These are phyloP conservation scores for Xylaria curta DNA, from an alignment of 495 filamentous ascomycete genomes.

Conservation along the genomic window DNA sequence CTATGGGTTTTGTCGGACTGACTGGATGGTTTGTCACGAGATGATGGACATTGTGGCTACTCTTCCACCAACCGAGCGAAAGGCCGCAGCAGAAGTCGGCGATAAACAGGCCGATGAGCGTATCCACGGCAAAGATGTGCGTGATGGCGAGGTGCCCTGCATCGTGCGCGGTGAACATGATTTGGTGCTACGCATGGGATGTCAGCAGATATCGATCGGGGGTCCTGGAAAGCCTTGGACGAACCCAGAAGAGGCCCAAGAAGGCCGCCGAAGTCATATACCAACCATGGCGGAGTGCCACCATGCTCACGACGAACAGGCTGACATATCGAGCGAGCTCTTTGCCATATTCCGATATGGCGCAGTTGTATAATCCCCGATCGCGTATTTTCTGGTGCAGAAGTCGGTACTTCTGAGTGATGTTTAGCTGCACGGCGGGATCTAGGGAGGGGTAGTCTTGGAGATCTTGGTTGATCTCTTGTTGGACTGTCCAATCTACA, in stretches of 20 bases:
- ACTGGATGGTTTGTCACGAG: slow-evolving; percentile 56
- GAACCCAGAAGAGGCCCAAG: slow-evolving; percentile 52
- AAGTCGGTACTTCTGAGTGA: slow-evolving; percentile 48
- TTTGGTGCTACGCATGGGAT: slow-evolving; percentile 46
- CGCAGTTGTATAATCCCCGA: slow-evolving; percentile 51
- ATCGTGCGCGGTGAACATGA: slow-evolving; percentile 62
- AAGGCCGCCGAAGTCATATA: slow-evolving; percentile 53
- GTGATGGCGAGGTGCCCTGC: slow-evolving; percentile 59
- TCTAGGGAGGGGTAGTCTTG: slow-evolving; percentile 52
- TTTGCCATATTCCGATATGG: slow-evolving; percentile 52
- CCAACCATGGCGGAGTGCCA: slow-evolving; percentile 46
- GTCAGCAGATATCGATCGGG: slow-evolving; percentile 1
- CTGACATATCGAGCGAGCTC: slow-evolving; percentile 49
- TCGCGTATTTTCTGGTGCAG: slow-evolving; percentile 50
- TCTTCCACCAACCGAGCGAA: slow-evolving; percentile 61
- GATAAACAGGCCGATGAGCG: slow-evolving; percentile 55
- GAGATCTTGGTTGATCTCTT: slow-evolving; percentile 45
- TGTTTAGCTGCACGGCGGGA: slow-evolving; percentile 47
- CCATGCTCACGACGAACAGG: slow-evolving; percentile 46
- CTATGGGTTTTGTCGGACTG: slow-evolving; percentile 3
- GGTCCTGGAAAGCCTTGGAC: neutral
- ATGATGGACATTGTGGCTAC: slow-evolving; percentile 61
- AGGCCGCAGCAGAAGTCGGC: slow-evolving; percentile 58
- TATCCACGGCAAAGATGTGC: slow-evolving; percentile 53
- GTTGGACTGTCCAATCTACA: slow-evolving; percentile 40